Percentiles rank a stretch among this genome's conserved stretches.
phyloP scores from a whole-genome alignment of 768 basidiomycete genomes.

The Russula vinacea region DNA sequence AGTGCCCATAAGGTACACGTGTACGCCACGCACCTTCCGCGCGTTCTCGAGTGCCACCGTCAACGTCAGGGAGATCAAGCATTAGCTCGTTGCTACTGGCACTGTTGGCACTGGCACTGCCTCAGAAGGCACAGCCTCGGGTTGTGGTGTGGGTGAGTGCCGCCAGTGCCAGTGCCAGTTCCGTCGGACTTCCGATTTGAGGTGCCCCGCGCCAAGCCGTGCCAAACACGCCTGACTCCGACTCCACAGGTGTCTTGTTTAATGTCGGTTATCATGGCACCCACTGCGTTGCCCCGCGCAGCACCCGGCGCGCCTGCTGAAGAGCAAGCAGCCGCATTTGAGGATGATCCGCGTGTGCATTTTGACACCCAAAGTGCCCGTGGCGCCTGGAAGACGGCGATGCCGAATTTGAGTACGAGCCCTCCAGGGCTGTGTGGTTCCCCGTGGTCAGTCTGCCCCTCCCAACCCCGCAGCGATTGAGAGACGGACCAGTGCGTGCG shows the following conservation, averaged over 20 bases:
- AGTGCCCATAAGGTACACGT: background rate
- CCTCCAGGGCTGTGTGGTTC: conserved; percentile 72
- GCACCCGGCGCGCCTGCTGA: conserved; percentile 54
- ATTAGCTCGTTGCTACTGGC: background rate
- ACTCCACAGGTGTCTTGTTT: background rate
- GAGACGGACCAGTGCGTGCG: conserved; percentile 24
- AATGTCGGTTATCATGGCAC: conserved; percentile 16
- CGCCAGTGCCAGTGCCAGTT: too few species aligned
- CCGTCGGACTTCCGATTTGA: background rate
- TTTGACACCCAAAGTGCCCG: conserved; percentile 70
- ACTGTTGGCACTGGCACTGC: conserved; percentile 3
- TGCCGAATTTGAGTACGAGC: conserved; percentile 90
- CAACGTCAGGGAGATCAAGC: background rate
- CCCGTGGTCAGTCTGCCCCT: conserved; percentile 60
- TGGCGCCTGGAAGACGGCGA: conserved; percentile 92
- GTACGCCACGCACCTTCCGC: conserved; percentile 2
- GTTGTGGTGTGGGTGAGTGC: too few species aligned
- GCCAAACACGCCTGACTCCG: conserved; percentile 21
- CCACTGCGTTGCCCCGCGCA: conserved; percentile 34
- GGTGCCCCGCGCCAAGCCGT: conserved; percentile 13
- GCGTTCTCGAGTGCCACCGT: background rate
- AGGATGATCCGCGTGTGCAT: conserved; percentile 77
- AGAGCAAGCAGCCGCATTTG: conserved; percentile 65
- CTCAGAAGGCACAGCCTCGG: background rate
- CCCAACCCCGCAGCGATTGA: conserved; percentile 13